These are phyloP conservation scores for Talaromyces sp. DNA, from an alignment of 2,329 filamentous ascomycete species.

Conservation along the genomic window DNA sequence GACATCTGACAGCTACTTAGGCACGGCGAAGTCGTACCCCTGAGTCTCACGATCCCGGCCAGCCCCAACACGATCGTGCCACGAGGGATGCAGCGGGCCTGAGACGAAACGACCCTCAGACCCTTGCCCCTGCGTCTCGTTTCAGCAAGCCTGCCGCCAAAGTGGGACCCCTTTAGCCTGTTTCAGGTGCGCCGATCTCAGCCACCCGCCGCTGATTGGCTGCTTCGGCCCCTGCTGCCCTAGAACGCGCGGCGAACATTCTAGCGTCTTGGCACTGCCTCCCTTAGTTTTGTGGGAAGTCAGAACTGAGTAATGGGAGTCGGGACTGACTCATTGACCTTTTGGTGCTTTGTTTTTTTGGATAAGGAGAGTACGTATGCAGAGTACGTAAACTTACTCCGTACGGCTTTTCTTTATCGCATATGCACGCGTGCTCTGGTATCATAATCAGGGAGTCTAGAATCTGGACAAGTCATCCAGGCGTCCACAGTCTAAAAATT, in stretches of 20 bases:
- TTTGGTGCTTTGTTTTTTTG: no score
- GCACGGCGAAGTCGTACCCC: not conserved
- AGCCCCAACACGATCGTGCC: not conserved
- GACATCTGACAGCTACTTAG: no score
- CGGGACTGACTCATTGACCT: no score
- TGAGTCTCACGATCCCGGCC: not conserved
- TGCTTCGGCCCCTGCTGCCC: not conserved
- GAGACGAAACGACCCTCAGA: not conserved
- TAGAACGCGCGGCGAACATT: not conserved
- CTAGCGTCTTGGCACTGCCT: not conserved
- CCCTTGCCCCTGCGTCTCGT: not conserved
- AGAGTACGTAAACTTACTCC: no score
- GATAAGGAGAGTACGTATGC: no score
- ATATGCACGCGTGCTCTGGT: not conserved
- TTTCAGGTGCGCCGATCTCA: not conserved
- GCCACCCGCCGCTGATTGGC: not conserved
- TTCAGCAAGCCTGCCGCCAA: not conserved
- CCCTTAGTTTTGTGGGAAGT: no score
- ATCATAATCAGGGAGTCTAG: not conserved
- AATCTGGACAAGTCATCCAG: not conserved
- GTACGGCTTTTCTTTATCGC: not conserved
- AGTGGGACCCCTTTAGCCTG: not conserved
- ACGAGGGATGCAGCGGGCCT: not conserved
- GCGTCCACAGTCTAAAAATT: not conserved
- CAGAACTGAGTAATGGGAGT: no score